Base-by-base conservation (phyloP, 768 basidiomycete species). In the Pleurotus pulmonarius region DNA sequence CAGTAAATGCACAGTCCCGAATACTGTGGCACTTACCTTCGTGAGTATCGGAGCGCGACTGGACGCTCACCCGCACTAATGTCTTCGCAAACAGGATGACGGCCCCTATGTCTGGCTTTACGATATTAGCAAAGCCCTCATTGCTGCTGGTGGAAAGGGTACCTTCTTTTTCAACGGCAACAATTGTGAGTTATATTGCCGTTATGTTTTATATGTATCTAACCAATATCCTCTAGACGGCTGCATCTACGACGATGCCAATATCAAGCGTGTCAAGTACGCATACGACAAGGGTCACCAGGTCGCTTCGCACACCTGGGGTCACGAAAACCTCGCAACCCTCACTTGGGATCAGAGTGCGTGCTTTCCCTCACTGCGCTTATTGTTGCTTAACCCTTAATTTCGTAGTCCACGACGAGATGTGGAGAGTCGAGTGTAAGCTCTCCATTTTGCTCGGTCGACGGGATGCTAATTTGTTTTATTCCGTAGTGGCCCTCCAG, bases 291-390 rank as follows among this genome's bases (percentile, higher is more conserved):
- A 56, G 4, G 72, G 70, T 3, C 71, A 72, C 46, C 47, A 56
- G 45, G 60, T 72, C 37, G 68, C 60, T 16, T 69, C 69, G 8
- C 70, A 72, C 57, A 70, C 70, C 3, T 72, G 71, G 72, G 53
- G 52, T 3, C 72, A 73, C 49, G 39, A 49, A 13, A 59, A 70
- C 48, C 58, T 71, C 18, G 62, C 59, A 3, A 58, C 41, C 6
- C 53, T 69, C 9, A 60, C 61, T n/a, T 61, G 58, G 60, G 64
- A 59, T 51, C 49, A 67, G 45, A 61, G 67, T 69, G 46, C 55
- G 1, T 57, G 8, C 49, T 55, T 38, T 53, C 16, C 8, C 37
- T n/a, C 5, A 13, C 38, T 4, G 24, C 13, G 38, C 26, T 44
- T 25, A 11, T 15, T 4, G 16, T 4, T 22, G 15, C n/a, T 38